phyloP scores from a whole-genome alignment of 768 basidiomycete genomes.

The Rhodotorula babjevae region DNA sequence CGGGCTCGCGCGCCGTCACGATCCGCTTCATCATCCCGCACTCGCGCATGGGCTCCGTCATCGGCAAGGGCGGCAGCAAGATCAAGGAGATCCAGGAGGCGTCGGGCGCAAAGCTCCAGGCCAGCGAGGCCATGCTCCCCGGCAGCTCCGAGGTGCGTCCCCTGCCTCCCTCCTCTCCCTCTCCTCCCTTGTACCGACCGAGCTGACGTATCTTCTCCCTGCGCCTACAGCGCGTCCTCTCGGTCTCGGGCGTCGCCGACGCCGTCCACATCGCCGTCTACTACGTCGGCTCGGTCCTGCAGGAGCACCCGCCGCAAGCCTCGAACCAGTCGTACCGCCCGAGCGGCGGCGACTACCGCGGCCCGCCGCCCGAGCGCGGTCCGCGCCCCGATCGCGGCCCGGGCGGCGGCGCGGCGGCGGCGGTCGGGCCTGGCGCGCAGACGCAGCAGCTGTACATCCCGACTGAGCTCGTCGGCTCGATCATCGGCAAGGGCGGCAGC shows the following conservation, averaged over 20 bases:
- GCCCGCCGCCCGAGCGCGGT: background rate
- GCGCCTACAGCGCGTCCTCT: constrained; percentile 73
- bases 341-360: constrained; percentile 1
- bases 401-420: constrained; percentile 11
- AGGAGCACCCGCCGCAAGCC: constrained; percentile 60
- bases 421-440: constrained; percentile 56
- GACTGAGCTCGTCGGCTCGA: constrained; percentile 87
- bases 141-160: constrained; percentile 90
- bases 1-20: constrained; percentile 94
- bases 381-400: background rate
- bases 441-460: constrained; percentile 98
- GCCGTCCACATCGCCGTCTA: constrained; percentile 99
- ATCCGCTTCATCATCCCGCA: constrained; percentile 98
- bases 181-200: background rate
- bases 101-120: constrained; percentile 89
- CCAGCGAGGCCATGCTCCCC: constrained; percentile 95
- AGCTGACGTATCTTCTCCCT: too few species aligned
- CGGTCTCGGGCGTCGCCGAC: constrained; percentile 96
- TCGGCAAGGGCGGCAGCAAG: constrained; percentile 94
- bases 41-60: constrained; percentile 97
- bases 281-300: constrained; percentile 94
- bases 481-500: constrained; percentile 95
- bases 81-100: constrained; percentile 99
- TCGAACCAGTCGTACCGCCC: constrained; percentile 48
- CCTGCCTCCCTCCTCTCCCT: background rate